Evolutionary conservation across 805 yeast genomes (phyloP).

Genomic region (Torulaspora franciscae): DNA sequence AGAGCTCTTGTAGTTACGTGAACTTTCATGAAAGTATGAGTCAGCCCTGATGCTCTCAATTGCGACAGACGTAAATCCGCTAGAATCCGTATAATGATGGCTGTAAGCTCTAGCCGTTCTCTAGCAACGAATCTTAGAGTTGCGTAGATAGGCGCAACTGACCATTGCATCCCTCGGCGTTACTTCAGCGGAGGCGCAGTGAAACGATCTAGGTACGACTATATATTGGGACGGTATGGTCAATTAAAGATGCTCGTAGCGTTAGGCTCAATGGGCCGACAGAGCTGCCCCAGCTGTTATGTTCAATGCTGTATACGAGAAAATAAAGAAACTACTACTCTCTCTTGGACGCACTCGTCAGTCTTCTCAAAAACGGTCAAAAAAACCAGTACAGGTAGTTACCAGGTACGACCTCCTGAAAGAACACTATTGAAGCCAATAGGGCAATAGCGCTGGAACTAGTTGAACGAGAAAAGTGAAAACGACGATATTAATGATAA

Average conservation of each 20-base stretch:
- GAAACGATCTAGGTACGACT: neutral
- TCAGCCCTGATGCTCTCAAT: too few species aligned
- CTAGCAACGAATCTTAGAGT: too few species aligned
- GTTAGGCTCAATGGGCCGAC: neutral
- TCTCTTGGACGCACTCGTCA: neutral
- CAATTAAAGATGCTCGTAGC: too few species aligned
- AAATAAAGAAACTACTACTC: constrained; percentile 1
- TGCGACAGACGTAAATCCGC: too few species aligned
- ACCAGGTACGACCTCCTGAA: constrained; percentile 5
- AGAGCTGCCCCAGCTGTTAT: neutral
- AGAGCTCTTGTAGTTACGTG: too few species aligned
- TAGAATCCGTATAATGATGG: too few species aligned
- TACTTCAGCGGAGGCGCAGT: too few species aligned
- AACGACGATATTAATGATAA: neutral
- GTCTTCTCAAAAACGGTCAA: neutral
- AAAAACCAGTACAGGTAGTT: neutral
- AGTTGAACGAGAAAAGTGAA: neutral
- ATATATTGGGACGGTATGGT: neutral
- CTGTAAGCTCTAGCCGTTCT: too few species aligned
- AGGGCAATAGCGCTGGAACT: neutral
- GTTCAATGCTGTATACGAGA: neutral
- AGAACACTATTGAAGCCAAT: neutral
- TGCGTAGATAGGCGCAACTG: too few species aligned
- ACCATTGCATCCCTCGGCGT: too few species aligned
- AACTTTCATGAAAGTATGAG: too few species aligned